Conservation (phyloP, 2,329 filamentous ascomycete genomes). For the Hysterium pulicare region DNA sequence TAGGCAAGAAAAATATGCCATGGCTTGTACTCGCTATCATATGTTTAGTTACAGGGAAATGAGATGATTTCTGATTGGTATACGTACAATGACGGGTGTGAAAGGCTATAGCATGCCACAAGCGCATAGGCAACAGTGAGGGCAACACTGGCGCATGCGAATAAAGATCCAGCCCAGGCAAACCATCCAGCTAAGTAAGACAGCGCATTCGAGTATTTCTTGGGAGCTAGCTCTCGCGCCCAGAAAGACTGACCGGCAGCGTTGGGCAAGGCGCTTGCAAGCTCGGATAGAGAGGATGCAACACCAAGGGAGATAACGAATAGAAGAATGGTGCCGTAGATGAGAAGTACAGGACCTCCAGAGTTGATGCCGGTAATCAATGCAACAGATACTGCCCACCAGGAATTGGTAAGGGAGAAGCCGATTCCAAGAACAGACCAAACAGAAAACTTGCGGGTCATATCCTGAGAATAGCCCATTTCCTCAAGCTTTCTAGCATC, state of each 20-base stretch:
- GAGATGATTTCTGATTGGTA: too few relatives aligned
- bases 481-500: constrained; percentile 37
- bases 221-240: constrained; percentile 42
- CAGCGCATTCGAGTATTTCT: constrained; percentile 36
- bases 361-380: constrained; percentile 45
- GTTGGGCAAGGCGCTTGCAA: constrained; percentile 44
- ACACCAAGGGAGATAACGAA: constrained; percentile 40
- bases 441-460: constrained; percentile 42
- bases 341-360: constrained; percentile 42
- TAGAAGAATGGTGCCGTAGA: constrained; percentile 45
- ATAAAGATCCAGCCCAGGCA: constrained; percentile 48
- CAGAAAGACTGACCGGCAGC: constrained; percentile 48
- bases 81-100: constrained; percentile 48
- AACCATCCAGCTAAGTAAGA: constrained; percentile 46
- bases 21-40: constrained; percentile 10
- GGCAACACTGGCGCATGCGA: constrained; percentile 48
- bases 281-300: constrained; percentile 40
- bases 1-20: constrained; percentile 36
- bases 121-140: constrained; percentile 42
- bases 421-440: constrained; percentile 43
- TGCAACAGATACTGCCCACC: constrained; percentile 44
- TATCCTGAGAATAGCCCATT: constrained; percentile 44
- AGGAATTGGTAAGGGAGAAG: constrained; percentile 46
- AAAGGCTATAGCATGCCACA: constrained; percentile 48
- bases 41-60: neutral